These are phyloP conservation scores for Hanseniaspora thailandica DNA, from an alignment of 805 yeast genomes.

Conservation along the genomic window DNA sequence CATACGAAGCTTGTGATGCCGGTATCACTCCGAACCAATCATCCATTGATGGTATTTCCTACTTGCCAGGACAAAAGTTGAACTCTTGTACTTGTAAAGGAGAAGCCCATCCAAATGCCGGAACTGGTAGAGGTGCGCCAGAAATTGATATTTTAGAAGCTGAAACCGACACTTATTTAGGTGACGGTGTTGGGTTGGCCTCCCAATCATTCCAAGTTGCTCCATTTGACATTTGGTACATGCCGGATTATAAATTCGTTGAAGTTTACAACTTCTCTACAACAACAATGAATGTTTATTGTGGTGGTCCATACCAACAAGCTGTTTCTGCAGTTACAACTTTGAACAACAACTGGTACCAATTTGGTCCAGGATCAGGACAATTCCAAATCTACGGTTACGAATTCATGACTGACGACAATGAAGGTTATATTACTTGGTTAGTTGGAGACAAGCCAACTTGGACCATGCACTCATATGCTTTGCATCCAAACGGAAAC, in stretches of 20 bases:
- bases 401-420: conserved; percentile 64
- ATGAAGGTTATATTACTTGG: conserved; percentile 72
- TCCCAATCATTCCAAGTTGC: conserved; percentile 91
- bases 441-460: conserved; percentile 73
- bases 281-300: conserved; percentile 73
- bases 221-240: conserved; percentile 89
- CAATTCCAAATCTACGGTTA: conserved; percentile 63
- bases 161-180: conserved; percentile 45
- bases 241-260: conserved; percentile 73
- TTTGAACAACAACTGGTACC: conserved; percentile 73
- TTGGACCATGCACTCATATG: conserved; percentile 55
- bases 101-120: conserved; percentile 78
- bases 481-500: conserved; percentile 85
- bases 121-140: conserved; percentile 88
- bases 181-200: conserved; percentile 53
- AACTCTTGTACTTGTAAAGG: conserved; percentile 69
- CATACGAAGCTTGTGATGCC: conserved; percentile 77
- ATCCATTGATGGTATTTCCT: conserved; percentile 77
- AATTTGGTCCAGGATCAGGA: conserved; percentile 41
- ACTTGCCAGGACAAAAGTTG: conserved; percentile 72
- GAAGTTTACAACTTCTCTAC: conserved; percentile 57
- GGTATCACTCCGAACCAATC: conserved; percentile 93
- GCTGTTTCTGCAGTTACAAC: conserved; percentile 78
- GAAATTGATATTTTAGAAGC: conserved; percentile 90
- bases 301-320: conserved; percentile 91